These are phyloP conservation scores for Penicillium rolfsii DNA, from an alignment of 2,329 filamentous ascomycete genomes.

Conservation along the genomic window DNA sequence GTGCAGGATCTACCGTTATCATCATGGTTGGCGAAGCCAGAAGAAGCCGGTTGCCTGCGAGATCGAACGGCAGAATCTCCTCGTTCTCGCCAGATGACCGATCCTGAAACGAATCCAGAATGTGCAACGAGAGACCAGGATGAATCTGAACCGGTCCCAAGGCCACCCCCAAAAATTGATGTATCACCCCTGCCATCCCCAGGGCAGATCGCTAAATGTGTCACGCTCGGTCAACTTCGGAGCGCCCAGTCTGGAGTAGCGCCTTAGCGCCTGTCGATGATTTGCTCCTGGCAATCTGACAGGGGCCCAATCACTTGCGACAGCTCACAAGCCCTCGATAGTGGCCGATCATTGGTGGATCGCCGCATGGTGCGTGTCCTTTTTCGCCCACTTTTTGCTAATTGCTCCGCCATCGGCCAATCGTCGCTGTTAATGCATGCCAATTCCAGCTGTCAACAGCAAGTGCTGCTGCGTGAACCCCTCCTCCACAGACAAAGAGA, in stretches of 20 bases:
- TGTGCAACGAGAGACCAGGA: no score
- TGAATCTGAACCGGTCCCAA: not conserved
- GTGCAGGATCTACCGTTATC: not conserved
- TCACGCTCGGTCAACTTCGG: conserved; percentile 21
- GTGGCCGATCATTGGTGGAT: conserved; percentile 25
- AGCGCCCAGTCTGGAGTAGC: not conserved
- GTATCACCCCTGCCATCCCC: conserved; percentile 24
- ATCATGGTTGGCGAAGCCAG: not conserved
- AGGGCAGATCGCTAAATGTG: conserved; percentile 15
- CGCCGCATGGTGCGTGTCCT: not conserved
- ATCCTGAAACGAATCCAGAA: not conserved
- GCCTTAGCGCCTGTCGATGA: not conserved
- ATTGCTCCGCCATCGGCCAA: conserved; percentile 11
- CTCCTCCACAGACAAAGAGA: conserved; percentile 4
- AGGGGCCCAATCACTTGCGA: conserved; percentile 2
- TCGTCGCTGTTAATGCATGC: conserved; percentile 17
- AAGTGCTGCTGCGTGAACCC: conserved; percentile 22
- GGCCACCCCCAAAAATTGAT: conserved; percentile 17
- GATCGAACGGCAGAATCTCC: not conserved
- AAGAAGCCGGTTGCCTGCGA: conserved; percentile 1
- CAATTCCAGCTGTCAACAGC: conserved; percentile 20
- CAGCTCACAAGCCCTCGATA: conserved; percentile 7
- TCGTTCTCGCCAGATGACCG: not conserved
- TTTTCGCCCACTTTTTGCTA: not conserved
- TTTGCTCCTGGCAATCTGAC: not conserved